A percentile compares a stretch with the other conserved stretches of the same genome.
Evolutionary conservation across 129 eudicot genomes (phyloP).

Genomic region (Oenanthe sinensis): DNA sequence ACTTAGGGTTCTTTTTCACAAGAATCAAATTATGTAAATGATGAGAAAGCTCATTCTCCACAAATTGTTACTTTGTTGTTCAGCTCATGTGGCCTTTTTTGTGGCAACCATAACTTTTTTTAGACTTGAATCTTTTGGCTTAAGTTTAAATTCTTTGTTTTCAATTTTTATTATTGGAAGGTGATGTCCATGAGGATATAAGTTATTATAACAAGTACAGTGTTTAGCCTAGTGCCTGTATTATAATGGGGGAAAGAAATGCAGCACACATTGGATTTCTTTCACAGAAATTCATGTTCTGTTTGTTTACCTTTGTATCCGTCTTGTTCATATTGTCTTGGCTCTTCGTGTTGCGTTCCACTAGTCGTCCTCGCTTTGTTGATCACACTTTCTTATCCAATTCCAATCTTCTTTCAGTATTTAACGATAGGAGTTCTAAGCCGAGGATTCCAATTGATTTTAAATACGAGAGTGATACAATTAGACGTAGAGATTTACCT

Average conservation of each 20-base stretch:
- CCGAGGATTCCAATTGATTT: not conserved
- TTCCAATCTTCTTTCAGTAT: constrained; percentile 21
- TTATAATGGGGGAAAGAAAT: constrained; percentile 41
- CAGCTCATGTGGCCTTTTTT: not conserved
- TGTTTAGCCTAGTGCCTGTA: constrained; percentile 1
- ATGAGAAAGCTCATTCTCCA: not conserved
- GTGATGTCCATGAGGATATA: not conserved
- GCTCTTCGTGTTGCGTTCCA: constrained; percentile 42
- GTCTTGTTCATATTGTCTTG: constrained; percentile 49
- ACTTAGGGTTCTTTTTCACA: not conserved
- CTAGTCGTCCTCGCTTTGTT: constrained; percentile 30
- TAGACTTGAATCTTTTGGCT: not conserved
- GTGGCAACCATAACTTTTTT: not conserved
- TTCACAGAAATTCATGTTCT: constrained; percentile 45
- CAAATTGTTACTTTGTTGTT: not conserved
- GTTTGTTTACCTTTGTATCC: constrained; percentile 40
- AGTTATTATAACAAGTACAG: not conserved
- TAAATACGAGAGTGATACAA: not conserved
- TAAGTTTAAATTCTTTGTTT: not conserved
- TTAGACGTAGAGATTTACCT: not conserved
- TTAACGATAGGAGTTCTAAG: constrained; percentile 16
- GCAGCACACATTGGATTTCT: constrained; percentile 29
- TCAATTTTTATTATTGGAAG: not conserved
- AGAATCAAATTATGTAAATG: not conserved
- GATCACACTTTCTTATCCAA: constrained; percentile 33